These are phyloP conservation scores for Skeletonema costatum DNA, from an alignment of 108 stramenopile species.

Conservation along the genomic window DNA sequence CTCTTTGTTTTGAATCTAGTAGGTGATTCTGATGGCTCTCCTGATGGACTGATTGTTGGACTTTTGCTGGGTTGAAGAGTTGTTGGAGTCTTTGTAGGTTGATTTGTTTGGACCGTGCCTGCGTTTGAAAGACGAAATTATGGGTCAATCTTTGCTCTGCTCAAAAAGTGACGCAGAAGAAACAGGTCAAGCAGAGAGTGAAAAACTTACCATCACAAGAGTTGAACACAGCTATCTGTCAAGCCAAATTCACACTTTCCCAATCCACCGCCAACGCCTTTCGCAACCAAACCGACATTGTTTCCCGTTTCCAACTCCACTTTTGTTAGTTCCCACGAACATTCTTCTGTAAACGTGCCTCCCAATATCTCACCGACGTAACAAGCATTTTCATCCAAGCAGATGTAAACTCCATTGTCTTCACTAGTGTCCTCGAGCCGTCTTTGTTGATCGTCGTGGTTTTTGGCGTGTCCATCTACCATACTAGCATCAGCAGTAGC, in stretches of 20 bases:
- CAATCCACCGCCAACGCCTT: slow-evolving; percentile 14
- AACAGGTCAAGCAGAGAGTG: not conserved
- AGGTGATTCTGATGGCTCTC: not conserved
- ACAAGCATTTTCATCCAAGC: slow-evolving; percentile 25
- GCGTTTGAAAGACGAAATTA: not conserved
- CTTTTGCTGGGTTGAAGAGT: not conserved
- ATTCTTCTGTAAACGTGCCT: slow-evolving; percentile 13
- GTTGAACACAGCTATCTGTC: slow-evolving; percentile 11
- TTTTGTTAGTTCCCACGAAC: slow-evolving; percentile 25
- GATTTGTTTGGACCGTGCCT: not conserved
- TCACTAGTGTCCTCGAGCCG: not conserved
- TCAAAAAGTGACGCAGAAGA: not conserved
- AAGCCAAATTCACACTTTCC: slow-evolving; percentile 37
- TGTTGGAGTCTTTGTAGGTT: not conserved
- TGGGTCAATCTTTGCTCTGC: not conserved
- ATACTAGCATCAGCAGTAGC: not conserved
- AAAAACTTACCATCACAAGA: slow-evolving; percentile 35
- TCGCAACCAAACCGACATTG: slow-evolving; percentile 12
- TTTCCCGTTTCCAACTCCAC: slow-evolving; percentile 21
- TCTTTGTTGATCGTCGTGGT: not conserved
- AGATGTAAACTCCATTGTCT: slow-evolving; percentile 13
- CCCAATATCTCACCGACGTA: slow-evolving; percentile 21
- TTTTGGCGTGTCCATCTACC: not conserved
- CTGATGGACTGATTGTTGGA: slow-evolving; percentile 14
- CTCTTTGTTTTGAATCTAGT: not conserved